These are phyloP conservation scores for Herpetomonas muscarum DNA, from an alignment of 208 protist species.

Conservation along the genomic window DNA sequence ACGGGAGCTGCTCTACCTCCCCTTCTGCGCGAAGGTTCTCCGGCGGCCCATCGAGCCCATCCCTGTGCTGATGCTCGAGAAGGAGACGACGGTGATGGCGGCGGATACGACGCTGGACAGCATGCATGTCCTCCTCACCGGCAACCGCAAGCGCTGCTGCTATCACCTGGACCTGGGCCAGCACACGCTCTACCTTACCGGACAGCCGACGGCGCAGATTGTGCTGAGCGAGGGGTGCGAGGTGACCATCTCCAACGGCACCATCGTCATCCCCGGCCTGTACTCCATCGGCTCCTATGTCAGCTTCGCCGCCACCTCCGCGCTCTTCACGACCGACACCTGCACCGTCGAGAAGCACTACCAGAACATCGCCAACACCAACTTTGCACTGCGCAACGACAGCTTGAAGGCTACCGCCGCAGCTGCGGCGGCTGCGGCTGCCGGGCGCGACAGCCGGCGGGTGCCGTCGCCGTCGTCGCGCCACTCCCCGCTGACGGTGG, in stretches of 20 bases:
- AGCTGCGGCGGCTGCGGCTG: constrained; percentile 2
- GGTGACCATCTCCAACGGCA: constrained; percentile 82
- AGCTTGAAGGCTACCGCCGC: constrained; percentile 2
- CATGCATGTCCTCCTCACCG: constrained; percentile 65
- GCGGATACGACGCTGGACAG: constrained; percentile 57
- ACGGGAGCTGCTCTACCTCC: constrained; percentile 67
- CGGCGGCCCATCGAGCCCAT: constrained; percentile 55
- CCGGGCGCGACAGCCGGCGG: background rate
- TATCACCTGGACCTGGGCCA: constrained; percentile 73
- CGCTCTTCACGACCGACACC: constrained; percentile 46
- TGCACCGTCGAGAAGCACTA: constrained; percentile 68
- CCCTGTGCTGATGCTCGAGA: constrained; percentile 44
- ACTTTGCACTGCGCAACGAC: constrained; percentile 18
- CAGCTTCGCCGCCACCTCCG: constrained; percentile 57
- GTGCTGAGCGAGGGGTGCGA: constrained; percentile 75
- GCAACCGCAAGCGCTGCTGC: constrained; percentile 55
- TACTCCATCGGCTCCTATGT: constrained; percentile 83
- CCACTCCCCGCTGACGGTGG: background rate
- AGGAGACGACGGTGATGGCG: constrained; percentile 45
- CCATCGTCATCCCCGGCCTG: constrained; percentile 71
- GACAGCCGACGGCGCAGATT: constrained; percentile 50
- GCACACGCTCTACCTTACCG: constrained; percentile 51
- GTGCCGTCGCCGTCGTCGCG: background rate
- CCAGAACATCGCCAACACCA: constrained; percentile 24
- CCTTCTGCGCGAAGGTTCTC: constrained; percentile 73